Evolutionary conservation across 2,329 filamentous ascomycete genomes (phyloP).

Genomic region (Aspergillus brasiliensis): DNA sequence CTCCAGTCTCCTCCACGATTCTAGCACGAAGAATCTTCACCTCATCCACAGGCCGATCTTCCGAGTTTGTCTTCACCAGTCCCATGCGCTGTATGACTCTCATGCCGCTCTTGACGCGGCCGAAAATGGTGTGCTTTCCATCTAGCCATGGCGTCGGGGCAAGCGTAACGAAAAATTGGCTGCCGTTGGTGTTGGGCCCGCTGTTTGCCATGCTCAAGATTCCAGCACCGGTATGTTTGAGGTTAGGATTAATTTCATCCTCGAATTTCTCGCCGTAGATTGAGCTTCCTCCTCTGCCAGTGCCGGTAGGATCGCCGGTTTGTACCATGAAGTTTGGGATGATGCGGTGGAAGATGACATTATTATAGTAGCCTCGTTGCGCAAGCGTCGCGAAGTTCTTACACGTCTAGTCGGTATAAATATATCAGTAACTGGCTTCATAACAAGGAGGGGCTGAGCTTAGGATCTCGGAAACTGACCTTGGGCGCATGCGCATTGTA

Average conservation of each 20-base stretch:
- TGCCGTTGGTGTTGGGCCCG: constrained; percentile 89
- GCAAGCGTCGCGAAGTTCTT: constrained; percentile 83
- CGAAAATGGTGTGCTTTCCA: constrained; percentile 85
- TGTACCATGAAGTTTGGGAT: constrained; percentile 98
- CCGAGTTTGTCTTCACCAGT: constrained; percentile 75
- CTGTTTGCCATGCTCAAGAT: constrained; percentile 97
- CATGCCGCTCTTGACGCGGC: constrained; percentile 82
- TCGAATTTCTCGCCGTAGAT: constrained; percentile 95
- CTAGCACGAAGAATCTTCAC: constrained; percentile 76
- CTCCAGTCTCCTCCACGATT: constrained; percentile 64
- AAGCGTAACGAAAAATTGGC: constrained; percentile 93
- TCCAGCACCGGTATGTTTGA: constrained; percentile 92
- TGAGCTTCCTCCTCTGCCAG: constrained; percentile 80
- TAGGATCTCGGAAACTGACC: constrained; percentile 34
- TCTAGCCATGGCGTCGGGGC: constrained; percentile 82
- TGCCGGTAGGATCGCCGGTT: constrained; percentile 90
- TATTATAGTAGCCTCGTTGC: constrained; percentile 83
- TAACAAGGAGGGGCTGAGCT: neutral
- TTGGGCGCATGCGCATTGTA: constrained; percentile 86
- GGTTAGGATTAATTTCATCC: constrained; percentile 76
- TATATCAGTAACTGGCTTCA: constrained; percentile 19
- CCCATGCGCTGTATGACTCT: constrained; percentile 84
- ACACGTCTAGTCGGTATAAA: constrained; percentile 62
- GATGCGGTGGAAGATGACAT: constrained; percentile 85
- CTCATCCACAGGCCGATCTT: constrained; percentile 80